phyloP scores from a whole-genome alignment of 2,329 filamentous ascomycete species.

The Reticulascus tulasneorum region DNA sequence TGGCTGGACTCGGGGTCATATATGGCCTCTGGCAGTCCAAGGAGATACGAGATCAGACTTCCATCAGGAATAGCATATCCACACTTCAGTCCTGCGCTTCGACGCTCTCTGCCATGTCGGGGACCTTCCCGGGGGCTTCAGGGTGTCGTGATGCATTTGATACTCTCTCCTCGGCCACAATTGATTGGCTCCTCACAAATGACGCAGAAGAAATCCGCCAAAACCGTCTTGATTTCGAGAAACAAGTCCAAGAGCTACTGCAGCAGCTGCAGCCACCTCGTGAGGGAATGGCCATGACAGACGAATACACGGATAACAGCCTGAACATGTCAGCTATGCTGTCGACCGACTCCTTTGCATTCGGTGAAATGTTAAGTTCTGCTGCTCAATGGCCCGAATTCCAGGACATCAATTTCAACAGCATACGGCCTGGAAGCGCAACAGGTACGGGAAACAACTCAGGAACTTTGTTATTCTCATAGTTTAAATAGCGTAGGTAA shows the following conservation, averaged over 20 bases:
- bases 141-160: conserved; percentile 26
- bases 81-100: conserved; percentile 24
- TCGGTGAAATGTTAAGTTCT: conserved; percentile 3
- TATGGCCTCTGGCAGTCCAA: conserved; percentile 27
- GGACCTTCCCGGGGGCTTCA: conserved; percentile 23
- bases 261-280: neutral
- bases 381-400: conserved; percentile 1
- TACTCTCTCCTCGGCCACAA: conserved; percentile 21
- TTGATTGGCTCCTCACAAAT: conserved; percentile 19
- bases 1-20: conserved; percentile 25
- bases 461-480: too few relatives aligned
- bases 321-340: neutral
- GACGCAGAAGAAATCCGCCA: conserved; percentile 1
- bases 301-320: neutral
- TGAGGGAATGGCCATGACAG: neutral
- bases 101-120: conserved; percentile 25
- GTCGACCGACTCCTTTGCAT: conserved; percentile 1
- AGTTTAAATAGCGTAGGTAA: too few relatives aligned
- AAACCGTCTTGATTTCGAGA: neutral
- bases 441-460: too few relatives aligned
- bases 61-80: conserved; percentile 15
- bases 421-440: too few relatives aligned
- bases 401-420: too few relatives aligned
- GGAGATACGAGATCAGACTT: conserved; percentile 20
- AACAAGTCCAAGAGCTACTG: neutral